These are phyloP conservation scores for Hygrocybe coccinea DNA, from an alignment of 768 basidiomycete species.

Conservation along the genomic window DNA sequence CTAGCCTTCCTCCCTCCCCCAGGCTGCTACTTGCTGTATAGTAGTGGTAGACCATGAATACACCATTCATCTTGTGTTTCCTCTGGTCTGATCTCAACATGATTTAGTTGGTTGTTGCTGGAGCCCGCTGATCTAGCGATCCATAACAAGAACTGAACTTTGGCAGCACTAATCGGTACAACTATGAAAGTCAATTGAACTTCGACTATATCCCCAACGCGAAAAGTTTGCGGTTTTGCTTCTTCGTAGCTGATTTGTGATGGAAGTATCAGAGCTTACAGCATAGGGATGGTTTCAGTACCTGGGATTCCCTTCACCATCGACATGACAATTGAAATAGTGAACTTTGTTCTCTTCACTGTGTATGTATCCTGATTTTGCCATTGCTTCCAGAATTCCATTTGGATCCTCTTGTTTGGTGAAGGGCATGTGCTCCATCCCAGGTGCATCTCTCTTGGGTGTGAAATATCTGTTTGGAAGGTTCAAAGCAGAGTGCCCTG, in stretches of 20 bases:
- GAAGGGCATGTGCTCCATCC: slow-evolving; percentile 3
- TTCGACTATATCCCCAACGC: neutral
- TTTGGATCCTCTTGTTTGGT: slow-evolving; percentile 9
- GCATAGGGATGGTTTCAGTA: neutral
- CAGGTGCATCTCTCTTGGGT: neutral
- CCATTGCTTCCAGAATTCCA: slow-evolving; percentile 6
- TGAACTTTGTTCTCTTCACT: slow-evolving; percentile 12
- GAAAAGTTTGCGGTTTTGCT: neutral
- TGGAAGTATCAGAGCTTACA: neutral
- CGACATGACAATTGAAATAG: slow-evolving; percentile 3
- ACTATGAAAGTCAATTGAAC: neutral
- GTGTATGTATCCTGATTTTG: slow-evolving; percentile 2
- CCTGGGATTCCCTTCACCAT: neutral
- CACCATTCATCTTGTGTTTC: too few relatives aligned
- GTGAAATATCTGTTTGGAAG: slow-evolving; percentile 13
- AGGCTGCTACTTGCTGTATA: too few relatives aligned
- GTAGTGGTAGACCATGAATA: too few relatives aligned
- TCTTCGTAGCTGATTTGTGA: neutral
- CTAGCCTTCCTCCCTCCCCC: too few relatives aligned
- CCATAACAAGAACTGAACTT: too few relatives aligned
- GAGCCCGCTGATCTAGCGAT: too few relatives aligned
- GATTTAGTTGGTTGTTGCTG: too few relatives aligned
- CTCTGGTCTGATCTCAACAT: too few relatives aligned
- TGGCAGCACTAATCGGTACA: too few relatives aligned
- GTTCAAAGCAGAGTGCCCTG: neutral